Conservation (phyloP, 352 stramenopile genomes). For the Phytophthora chlamydospora region DNA sequence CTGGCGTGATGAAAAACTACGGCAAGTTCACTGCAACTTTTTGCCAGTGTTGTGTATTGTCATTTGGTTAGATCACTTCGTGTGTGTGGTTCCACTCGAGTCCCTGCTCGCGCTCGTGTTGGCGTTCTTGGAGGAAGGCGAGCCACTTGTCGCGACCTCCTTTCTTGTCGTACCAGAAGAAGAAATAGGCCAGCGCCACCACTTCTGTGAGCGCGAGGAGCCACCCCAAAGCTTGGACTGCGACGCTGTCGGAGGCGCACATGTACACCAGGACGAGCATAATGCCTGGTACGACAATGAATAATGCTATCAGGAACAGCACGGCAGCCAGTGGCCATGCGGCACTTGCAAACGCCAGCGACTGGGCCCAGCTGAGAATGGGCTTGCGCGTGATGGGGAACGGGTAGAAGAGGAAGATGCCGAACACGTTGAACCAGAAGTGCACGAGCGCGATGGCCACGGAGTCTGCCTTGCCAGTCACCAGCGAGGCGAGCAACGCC, state of each 20-base stretch:
- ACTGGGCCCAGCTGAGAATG: constrained; percentile 65
- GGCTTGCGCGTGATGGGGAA: constrained; percentile 84
- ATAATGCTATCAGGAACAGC: constrained; percentile 47
- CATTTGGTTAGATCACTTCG: background rate
- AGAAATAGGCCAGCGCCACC: constrained; percentile 6
- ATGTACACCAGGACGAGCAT: constrained; percentile 51
- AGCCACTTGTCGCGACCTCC: constrained; percentile 38
- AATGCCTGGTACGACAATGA: constrained; percentile 45
- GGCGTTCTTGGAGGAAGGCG: constrained; percentile 40
- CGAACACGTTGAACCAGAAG: constrained; percentile 91
- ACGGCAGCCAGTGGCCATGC: constrained; percentile 49
- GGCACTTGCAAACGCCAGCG: constrained; percentile 61
- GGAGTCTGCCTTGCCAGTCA: constrained; percentile 67
- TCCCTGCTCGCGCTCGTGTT: constrained; percentile 28
- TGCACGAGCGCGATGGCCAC: constrained; percentile 89
- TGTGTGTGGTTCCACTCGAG: constrained; percentile 8
- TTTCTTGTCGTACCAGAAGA: constrained; percentile 42
- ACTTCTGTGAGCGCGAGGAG: constrained; percentile 26
- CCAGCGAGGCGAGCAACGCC: constrained; percentile 78
- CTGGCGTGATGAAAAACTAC: too few relatives aligned
- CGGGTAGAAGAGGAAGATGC: constrained; percentile 89
- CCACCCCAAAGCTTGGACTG: constrained; percentile 28
- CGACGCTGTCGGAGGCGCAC: constrained; percentile 33
- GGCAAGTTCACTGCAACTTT: too few relatives aligned
- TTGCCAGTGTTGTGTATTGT: background rate